Evolutionary conservation across 768 basidiomycete genomes (phyloP), one percentile per base, ranked within the genome.

Genomic region (Mycena indigotica): DNA sequence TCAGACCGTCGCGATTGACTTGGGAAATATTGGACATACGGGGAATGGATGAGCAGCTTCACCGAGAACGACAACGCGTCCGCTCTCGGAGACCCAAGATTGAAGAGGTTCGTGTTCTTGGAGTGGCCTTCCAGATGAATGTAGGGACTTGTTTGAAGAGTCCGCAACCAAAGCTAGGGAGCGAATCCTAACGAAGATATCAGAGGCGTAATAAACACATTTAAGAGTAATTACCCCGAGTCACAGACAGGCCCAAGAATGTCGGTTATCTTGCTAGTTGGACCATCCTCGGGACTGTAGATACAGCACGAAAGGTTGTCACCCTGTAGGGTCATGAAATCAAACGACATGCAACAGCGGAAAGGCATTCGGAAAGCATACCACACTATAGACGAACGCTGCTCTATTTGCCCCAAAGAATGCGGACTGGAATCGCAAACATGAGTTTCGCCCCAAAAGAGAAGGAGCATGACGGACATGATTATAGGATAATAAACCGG

Each of bases 1-100:
- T 38, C 35, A 38, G n/a, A n/a, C n/a, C 35, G n/a, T 10, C 10
- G n/a, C 10, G 12, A 38, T 10, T 38, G 35, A n/a, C 10, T n/a
- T 10, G 35, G 10, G 10, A 10, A 10, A 38, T 10, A 38, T 10
- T 16, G 0, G 24, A 15, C 58, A 16, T 32, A 61, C 60, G 28
- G 60, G 55, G 24, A 50, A 56, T 28, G 60, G 60, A 44, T 61
- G 60, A 1, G 60, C 60, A 2, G 55, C 60, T 3, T 61, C 52
- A 1, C 60, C 60, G 5, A 61, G 26, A 13, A 39, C 60, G 0
- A 56, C 19, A 3, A 61, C 55, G 8, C 13, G 26, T 3, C 60
- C 60, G 48, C 55, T 61, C 28, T 49, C 38, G 0, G 55, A 56
- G 1, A 61, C 60, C 60, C 60, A 61, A 3, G 60, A 61, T 5